These are phyloP conservation scores for Hylodesmum podocarpum DNA, from an alignment of 306 rosid species.

Conservation along the genomic window DNA sequence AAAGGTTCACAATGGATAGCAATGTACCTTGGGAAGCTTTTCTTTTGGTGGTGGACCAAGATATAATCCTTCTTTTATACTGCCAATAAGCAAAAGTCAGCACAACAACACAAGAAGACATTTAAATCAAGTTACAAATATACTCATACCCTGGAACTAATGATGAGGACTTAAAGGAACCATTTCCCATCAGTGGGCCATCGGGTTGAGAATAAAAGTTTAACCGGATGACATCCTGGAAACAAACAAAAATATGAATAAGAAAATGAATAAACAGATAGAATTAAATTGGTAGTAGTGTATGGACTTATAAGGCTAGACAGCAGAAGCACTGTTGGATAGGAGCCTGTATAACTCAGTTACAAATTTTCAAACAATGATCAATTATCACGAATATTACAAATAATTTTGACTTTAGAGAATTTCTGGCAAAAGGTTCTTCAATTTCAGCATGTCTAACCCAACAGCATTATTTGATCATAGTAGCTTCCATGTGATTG, in stretches of 20 bases:
- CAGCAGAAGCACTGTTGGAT: constrained; percentile 9
- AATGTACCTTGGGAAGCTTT: constrained; percentile 82
- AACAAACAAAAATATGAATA: constrained; percentile 7
- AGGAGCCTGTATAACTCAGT: constrained; percentile 13
- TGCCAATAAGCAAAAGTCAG: constrained; percentile 41
- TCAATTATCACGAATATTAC: neutral
- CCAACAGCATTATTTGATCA: neutral
- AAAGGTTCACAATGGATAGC: constrained; percentile 9
- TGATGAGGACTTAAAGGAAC: constrained; percentile 69
- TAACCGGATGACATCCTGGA: constrained; percentile 73
- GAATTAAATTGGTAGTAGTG: neutral
- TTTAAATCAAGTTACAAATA: constrained; percentile 27
- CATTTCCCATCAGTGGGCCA: constrained; percentile 83
- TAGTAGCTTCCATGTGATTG: neutral
- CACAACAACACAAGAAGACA: constrained; percentile 14
- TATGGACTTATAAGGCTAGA: neutral
- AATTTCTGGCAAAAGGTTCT: neutral
- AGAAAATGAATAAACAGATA: constrained; percentile 9
- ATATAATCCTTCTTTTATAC: constrained; percentile 86
- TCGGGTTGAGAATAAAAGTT: constrained; percentile 92
- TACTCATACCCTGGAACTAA: constrained; percentile 76
- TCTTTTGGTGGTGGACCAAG: constrained; percentile 87
- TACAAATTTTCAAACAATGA: neutral
- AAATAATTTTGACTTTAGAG: neutral
- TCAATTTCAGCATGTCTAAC: neutral